Percentiles rank a stretch among this genome's conserved stretches.
These are phyloP conservation scores for Penicillium psychrofluorescens DNA, from an alignment of 495 filamentous ascomycete species.

Conservation along the genomic window DNA sequence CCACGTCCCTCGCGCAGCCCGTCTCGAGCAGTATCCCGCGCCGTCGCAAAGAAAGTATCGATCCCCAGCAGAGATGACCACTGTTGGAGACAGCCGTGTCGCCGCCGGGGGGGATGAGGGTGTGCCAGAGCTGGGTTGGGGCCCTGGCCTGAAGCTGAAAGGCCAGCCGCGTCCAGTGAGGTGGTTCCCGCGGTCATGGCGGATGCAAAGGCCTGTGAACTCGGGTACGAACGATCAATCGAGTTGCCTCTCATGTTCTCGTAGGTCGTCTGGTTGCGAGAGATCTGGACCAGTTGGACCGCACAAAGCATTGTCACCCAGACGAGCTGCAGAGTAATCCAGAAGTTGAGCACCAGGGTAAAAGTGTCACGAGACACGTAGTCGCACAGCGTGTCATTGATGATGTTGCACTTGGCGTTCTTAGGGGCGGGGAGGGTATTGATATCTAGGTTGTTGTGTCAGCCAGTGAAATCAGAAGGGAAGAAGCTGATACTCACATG, in stretches of 20 bases:
- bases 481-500: slow-evolving; percentile 39
- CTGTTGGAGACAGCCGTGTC: slow-evolving; percentile 60
- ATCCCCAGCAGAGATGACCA: slow-evolving; percentile 82
- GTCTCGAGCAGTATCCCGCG: slow-evolving; percentile 62
- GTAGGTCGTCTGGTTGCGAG: slow-evolving; percentile 87
- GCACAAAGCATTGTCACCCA: slow-evolving; percentile 95
- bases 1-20: slow-evolving; percentile 50
- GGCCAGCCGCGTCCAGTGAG: slow-evolving; percentile 59
- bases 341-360: slow-evolving; percentile 68
- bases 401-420: slow-evolving; percentile 60
- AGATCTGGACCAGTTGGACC: slow-evolving; percentile 86
- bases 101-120: slow-evolving; percentile 36
- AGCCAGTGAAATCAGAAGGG: slow-evolving; percentile 3
- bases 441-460: slow-evolving; percentile 38
- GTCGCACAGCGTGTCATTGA: slow-evolving; percentile 65
- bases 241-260: slow-evolving; percentile 80
- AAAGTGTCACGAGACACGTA: slow-evolving; percentile 74
- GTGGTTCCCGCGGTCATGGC: slow-evolving; percentile 70
- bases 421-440: slow-evolving; percentile 42
- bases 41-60: slow-evolving; percentile 84
- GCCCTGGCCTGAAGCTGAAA: slow-evolving; percentile 48
- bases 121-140: slow-evolving; percentile 35
- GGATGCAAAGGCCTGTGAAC: slow-evolving; percentile 62
- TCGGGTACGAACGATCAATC: slow-evolving; percentile 43
- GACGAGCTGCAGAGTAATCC: slow-evolving; percentile 73